Conservation (phyloP, 1,284 basidiomycete genomes). For the Austroboletus niveus region DNA sequence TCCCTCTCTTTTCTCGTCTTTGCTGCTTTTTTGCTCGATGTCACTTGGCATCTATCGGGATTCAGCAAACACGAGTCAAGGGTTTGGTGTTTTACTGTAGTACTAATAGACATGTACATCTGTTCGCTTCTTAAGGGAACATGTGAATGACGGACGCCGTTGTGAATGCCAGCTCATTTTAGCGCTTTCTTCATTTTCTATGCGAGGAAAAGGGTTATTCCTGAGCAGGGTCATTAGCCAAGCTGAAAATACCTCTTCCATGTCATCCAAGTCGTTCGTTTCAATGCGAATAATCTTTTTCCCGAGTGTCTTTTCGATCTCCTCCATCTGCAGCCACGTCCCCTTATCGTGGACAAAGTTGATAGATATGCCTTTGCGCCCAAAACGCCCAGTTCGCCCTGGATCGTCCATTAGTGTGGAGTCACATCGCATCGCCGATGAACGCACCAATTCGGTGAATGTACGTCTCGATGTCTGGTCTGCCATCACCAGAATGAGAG, state of each 20-base stretch:
- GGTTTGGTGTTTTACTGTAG: no score
- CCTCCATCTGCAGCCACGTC: slow-evolving; percentile 84
- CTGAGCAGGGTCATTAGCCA: not conserved
- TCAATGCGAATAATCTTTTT: slow-evolving; percentile 79
- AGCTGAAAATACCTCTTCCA: slow-evolving; percentile 70
- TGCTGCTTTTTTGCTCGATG: slow-evolving; percentile 2
- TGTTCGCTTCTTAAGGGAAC: no score
- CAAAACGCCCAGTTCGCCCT: slow-evolving; percentile 95
- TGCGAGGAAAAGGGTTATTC: slow-evolving; percentile 2
- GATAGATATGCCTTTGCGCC: slow-evolving; percentile 93
- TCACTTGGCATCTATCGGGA: not conserved
- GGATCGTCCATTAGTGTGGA: slow-evolving; percentile 6
- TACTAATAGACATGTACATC: no score
- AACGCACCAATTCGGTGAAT: slow-evolving; percentile 92
- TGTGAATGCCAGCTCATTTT: slow-evolving; percentile 43
- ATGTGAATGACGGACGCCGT: no score
- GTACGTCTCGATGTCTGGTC: slow-evolving; percentile 95
- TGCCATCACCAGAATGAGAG: slow-evolving; percentile 42
- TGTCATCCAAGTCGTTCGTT: slow-evolving; percentile 82
- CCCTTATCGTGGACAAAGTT: slow-evolving; percentile 90
- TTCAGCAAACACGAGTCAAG: slow-evolving; percentile 5
- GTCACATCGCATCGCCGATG: not conserved
- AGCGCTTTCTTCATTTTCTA: slow-evolving; percentile 78
- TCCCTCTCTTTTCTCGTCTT: slow-evolving; percentile 19
- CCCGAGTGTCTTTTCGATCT: slow-evolving; percentile 76